Evolutionary conservation across 1,284 basidiomycete genomes (phyloP).

Genomic region (Puccinia coronata): DNA sequence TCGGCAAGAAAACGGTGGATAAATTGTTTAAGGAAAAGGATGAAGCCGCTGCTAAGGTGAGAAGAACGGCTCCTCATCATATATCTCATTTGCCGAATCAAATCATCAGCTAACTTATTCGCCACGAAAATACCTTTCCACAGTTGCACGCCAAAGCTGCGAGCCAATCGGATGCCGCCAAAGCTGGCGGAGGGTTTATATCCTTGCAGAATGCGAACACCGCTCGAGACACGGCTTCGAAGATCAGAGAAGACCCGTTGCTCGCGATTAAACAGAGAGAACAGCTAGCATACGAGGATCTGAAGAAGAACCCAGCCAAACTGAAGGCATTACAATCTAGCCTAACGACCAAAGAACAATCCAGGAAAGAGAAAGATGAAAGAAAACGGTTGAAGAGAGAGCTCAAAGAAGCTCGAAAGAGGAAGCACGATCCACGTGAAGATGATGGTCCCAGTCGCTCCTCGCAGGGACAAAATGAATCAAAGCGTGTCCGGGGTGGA

Average conservation of each 20-base stretch:
- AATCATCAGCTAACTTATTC: neutral
- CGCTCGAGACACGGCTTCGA: slow-evolving; percentile 81
- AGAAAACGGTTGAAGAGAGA: slow-evolving; percentile 23
- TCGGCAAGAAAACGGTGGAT: slow-evolving; percentile 98
- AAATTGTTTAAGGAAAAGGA: slow-evolving; percentile 82
- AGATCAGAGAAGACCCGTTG: slow-evolving; percentile 93
- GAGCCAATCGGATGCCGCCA: slow-evolving; percentile 27
- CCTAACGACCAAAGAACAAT: slow-evolving; percentile 16
- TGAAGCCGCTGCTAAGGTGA: slow-evolving; percentile 61
- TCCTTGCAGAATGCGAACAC: slow-evolving; percentile 90
- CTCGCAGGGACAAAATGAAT: neutral
- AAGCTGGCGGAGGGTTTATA: slow-evolving; percentile 61
- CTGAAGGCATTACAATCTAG: slow-evolving; percentile 63
- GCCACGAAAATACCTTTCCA: neutral
- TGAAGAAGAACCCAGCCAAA: slow-evolving; percentile 87
- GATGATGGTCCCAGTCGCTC: slow-evolving; percentile 7
- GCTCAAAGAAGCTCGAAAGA: slow-evolving; percentile 33
- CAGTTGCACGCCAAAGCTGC: slow-evolving; percentile 34
- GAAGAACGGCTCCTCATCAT: neutral
- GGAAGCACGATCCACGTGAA: neutral
- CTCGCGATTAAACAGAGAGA: slow-evolving; percentile 97
- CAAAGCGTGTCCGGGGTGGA: neutral
- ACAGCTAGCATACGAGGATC: slow-evolving; percentile 83
- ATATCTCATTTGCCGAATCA: neutral
- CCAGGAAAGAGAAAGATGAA: slow-evolving; percentile 28